Base-by-base conservation (phyloP, 805 yeast genomes). In the Wickerhamomyces pijperi region DNA sequence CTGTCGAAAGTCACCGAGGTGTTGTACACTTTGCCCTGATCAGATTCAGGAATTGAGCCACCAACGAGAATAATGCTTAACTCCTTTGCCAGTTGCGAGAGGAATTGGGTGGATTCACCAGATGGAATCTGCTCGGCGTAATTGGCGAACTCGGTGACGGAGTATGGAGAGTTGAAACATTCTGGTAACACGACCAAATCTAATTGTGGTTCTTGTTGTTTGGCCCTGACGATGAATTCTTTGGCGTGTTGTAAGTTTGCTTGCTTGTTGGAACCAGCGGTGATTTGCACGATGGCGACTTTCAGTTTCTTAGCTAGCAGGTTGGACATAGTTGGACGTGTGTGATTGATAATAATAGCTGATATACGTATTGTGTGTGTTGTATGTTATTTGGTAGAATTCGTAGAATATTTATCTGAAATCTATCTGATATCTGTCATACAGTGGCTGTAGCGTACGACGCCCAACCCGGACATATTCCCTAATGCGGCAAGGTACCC, bases 101-200 rank as follows among this genome's bases (percentile, higher is more conserved):
- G 62, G 38, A 83, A 72, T 38, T 58, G 47, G 3, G 90, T 77
- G 1, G 80, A 71, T 43, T 76, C 78, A 5, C 94, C 94, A 2
- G 64, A 57, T 5, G 95, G 94, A 34, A 92, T 82, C n/a, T 59
- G 49, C 58, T 92, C 98, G 3, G 95, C 88, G 56, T 92, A 90
- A 42, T 84, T 78, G 5, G 82, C 74, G 60, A 92, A 92, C 45
- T 88, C 81, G 42, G 74, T 74, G 21, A 86, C 95, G 0, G 94
- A 76, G 55, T 92, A 92, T 3, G 97, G 97, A 2, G 96, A 84
- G 58, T 90, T 92, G 73, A 88, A 90, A 63, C 96, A 87, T 63
- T 92, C 97, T 8, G 98, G 98, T 34, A 92, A 64, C 46, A 92
- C 87, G n/a, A 90, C 75, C 41, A 92, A 63, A 50, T 88, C 82